phyloP scores from a whole-genome alignment of 2,329 filamentous ascomycete genomes.

The Calonectria multiphialidica region DNA sequence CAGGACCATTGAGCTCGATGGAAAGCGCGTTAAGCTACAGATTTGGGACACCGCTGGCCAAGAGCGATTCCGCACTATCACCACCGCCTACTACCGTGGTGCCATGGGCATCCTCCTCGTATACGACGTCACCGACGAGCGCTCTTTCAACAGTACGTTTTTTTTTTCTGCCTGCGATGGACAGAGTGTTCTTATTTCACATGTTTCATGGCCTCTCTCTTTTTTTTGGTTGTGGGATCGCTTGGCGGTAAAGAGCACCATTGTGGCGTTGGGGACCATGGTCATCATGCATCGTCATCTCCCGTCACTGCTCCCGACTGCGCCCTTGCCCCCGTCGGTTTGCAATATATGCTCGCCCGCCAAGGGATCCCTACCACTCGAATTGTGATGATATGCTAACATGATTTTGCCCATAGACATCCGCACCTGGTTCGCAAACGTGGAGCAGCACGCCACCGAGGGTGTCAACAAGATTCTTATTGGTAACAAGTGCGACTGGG shows the following conservation, averaged over 20 bases:
- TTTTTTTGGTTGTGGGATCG: neutral
- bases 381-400: conserved; percentile 24
- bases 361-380: neutral
- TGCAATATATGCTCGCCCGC: neutral
- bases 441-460: conserved; percentile 97
- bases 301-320: neutral
- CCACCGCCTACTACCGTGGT: conserved; percentile 97
- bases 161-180: neutral
- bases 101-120: conserved; percentile 98
- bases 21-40: conserved; percentile 98
- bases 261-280: neutral
- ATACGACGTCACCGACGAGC: conserved; percentile 97
- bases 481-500: conserved; percentile 99
- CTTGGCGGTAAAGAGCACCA: neutral
- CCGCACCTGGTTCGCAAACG: conserved; percentile 99
- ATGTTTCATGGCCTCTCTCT: too few relatives aligned
- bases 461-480: conserved; percentile 99
- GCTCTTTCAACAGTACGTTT: conserved; percentile 90
- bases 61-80: conserved; percentile 98
- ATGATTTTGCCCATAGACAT: conserved; percentile 75
- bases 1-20: conserved; percentile 97
- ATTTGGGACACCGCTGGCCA: conserved; percentile 99
- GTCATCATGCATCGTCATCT: neutral
- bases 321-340: conserved; percentile 2
- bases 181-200: neutral